These are phyloP conservation scores for Chloris gayana DNA, from an alignment of 176 grass and related monocot species.

Conservation along the genomic window DNA sequence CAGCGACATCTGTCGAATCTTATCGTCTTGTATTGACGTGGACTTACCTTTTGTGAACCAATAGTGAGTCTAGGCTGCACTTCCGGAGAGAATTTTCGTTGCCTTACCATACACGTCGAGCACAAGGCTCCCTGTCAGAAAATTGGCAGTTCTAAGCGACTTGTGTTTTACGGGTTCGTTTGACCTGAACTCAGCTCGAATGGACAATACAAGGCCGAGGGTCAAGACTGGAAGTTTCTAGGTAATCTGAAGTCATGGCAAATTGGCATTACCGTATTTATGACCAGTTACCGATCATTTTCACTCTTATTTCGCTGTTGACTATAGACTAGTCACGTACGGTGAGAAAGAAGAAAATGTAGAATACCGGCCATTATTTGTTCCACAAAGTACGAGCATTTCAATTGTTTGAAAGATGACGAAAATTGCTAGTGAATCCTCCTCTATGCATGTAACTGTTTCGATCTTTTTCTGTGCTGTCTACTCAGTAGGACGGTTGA, in stretches of 20 bases:
- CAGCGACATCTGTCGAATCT: not conserved
- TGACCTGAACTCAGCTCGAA: not conserved
- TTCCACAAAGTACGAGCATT: too few relatives aligned
- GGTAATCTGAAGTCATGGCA: not conserved
- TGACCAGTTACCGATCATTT: not conserved
- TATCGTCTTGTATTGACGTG: not conserved
- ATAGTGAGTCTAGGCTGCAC: not conserved
- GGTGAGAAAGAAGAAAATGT: not conserved
- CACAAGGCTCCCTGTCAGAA: not conserved
- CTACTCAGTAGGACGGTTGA: too few relatives aligned
- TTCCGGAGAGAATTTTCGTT: conserved; percentile 7
- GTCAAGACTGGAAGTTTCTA: not conserved
- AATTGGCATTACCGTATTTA: not conserved
- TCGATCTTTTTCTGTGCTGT: too few relatives aligned
- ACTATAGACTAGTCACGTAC: not conserved
- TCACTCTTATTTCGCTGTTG: not conserved
- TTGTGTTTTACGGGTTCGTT: conserved; percentile 12
- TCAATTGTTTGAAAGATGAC: too few relatives aligned
- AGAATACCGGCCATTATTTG: not conserved
- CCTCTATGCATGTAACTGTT: too few relatives aligned
- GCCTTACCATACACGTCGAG: conserved; percentile 18
- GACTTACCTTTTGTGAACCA: not conserved
- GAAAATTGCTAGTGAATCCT: too few relatives aligned
- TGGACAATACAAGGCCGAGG: too few relatives aligned
- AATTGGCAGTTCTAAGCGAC: not conserved